Evolutionary conservation across 352 stramenopile species (phyloP), one percentile per base, ranked within the genome.

Genomic region (Pythium coloratum): DNA sequence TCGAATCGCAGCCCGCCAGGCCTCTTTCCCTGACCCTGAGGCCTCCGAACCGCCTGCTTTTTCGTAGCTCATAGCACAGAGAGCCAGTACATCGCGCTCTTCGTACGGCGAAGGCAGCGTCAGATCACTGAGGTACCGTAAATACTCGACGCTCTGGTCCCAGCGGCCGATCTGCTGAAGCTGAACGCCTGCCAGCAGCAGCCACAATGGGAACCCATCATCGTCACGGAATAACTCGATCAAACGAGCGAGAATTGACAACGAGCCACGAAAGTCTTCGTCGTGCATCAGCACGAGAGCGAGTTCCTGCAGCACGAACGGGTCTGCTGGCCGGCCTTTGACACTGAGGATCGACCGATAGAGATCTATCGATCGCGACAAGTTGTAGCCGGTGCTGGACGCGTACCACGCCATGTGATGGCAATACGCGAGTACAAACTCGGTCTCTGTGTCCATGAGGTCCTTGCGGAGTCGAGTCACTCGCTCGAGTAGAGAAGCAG

Each of bases 391-490:
- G 47, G 90, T 83, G 56, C 83, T 84, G 2, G 80, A 87, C 3
- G 55, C 32, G 58, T 93, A 79, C 85, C 85, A 93, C 7, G 76
- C 57, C 76, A 81, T 82, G 75, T 91, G 82, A 62, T 93, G 85
- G 26, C 72, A 76, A 62, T 90, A 85, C 3, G 81, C 85, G 24
- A 91, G 75, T 6, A 70, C 59, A 13, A 84, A 46, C 2, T 28
- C 30, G 7, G 59, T 34, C 40, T 54, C 28, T 30, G 56, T 13
- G 46, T 72, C 61, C 47, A 71, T 6, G 0, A 28, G 9, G 1
- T 50, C 12, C 7, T 44, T 32, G 4, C 69, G 60, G 51, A 53
- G 64, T 2, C 42, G 65, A 0, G 58, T 60, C 2, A 62, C 18
- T 9, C 81, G 78, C 44, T 89, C 80, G 2, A 93, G 62, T 18